Percentiles rank a stretch among this genome's conserved stretches.
phyloP scores from a whole-genome alignment of 768 basidiomycete species.

The Boletus reticulatus region DNA sequence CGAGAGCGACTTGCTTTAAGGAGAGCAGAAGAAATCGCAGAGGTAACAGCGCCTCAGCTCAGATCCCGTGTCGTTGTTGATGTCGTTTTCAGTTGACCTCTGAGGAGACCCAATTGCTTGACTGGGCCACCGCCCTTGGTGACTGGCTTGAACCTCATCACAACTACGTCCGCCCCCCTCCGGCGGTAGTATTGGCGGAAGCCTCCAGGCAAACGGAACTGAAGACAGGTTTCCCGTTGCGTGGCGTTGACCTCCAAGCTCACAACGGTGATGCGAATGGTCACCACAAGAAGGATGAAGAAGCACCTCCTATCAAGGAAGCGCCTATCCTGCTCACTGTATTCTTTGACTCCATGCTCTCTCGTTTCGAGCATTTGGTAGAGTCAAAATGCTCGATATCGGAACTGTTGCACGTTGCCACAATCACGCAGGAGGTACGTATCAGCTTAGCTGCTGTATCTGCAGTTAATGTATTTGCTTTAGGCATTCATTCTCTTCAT shows the following conservation, averaged over 20 bases:
- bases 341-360: constrained; percentile 64
- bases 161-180: constrained; percentile 67
- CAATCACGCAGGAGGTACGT: constrained; percentile 70
- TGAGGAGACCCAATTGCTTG: constrained; percentile 57
- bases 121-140: constrained; percentile 60
- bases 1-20: constrained; percentile 55
- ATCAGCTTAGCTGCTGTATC: background rate
- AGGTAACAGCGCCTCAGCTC: constrained; percentile 38
- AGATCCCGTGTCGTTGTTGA: constrained; percentile 1
- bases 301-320: constrained; percentile 62
- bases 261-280: constrained; percentile 36
- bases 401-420: constrained; percentile 69
- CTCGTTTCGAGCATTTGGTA: constrained; percentile 47
- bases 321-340: constrained; percentile 50
- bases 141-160: constrained; percentile 81
- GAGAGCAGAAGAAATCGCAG: constrained; percentile 49
- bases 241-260: constrained; percentile 52
- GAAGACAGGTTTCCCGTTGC: constrained; percentile 67
- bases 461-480: background rate
- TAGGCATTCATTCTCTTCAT: constrained; percentile 73
- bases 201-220: constrained; percentile 69
- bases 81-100: constrained; percentile 51
- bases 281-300: constrained; percentile 66
- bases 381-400: constrained; percentile 41
- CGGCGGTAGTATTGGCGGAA: constrained; percentile 68